Percentiles rank a stretch among this genome's conserved stretches.
These are phyloP conservation scores for Hemisphaericaspora xylanilytica DNA, from an alignment of 1,139 yeast species.

Conservation along the genomic window DNA sequence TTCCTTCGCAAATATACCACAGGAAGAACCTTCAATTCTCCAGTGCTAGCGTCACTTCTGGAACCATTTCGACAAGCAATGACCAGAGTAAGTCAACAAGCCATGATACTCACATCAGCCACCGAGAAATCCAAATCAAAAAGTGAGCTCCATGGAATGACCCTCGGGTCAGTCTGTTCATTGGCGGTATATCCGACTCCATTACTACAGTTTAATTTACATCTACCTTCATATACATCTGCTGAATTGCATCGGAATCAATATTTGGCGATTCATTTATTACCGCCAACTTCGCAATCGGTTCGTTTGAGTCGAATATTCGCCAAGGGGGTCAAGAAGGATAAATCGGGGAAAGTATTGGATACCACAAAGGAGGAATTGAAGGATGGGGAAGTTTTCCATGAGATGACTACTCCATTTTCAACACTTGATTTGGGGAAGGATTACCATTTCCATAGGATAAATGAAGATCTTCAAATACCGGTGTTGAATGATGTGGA, in stretches of 20 bases:
- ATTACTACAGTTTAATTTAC: constrained; percentile 75
- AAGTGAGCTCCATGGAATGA: constrained; percentile 61
- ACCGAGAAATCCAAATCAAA: constrained; percentile 4
- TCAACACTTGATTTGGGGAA: constrained; percentile 19
- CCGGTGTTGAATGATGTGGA: constrained; percentile 65
- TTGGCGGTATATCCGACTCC: constrained; percentile 73
- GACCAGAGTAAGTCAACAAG: constrained; percentile 43
- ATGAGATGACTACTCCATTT: constrained; percentile 54
- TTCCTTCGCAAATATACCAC: constrained; percentile 1
- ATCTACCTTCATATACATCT: constrained; percentile 78
- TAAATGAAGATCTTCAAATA: constrained; percentile 32
- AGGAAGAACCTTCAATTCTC: constrained; percentile 2
- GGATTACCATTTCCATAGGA: constrained; percentile 14
- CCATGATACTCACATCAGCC: constrained; percentile 38
- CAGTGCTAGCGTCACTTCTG: constrained; percentile 2
- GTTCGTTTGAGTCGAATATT: constrained; percentile 57
- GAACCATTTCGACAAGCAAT: constrained; percentile 31
- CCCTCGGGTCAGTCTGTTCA: constrained; percentile 79
- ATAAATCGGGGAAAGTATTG: constrained; percentile 13
- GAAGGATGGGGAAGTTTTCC: constrained; percentile 40
- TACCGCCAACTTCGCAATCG: constrained; percentile 56
- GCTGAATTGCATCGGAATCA: constrained; percentile 52
- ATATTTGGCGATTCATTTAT: constrained; percentile 68
- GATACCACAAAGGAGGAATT: constrained; percentile 16
- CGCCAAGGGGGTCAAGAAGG: constrained; percentile 53